Conservation (phyloP, 805 yeast species). For the Zygotorulaspora danielsina region DNA sequence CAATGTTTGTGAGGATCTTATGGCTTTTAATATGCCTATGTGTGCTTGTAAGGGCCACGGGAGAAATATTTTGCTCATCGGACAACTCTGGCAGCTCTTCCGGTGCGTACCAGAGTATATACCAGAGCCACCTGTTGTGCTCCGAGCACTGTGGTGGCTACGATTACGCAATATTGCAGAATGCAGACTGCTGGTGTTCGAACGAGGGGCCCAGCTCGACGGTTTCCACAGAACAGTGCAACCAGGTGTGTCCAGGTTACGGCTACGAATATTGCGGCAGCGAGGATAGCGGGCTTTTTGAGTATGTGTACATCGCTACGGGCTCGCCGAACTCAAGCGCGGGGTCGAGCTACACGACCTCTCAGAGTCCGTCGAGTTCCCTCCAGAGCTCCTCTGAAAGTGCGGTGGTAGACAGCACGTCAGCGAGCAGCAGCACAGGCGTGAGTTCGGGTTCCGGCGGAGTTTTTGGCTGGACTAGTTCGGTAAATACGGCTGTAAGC, state of each 20-base stretch:
- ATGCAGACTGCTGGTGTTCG: conserved; percentile 29
- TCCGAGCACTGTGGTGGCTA: conserved; percentile 21
- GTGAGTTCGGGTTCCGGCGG: background rate
- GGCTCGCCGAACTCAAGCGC: conserved; percentile 11
- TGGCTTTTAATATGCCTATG: background rate
- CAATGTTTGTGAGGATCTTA: conserved; percentile 1
- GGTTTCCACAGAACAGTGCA: conserved; percentile 20
- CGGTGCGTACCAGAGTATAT: conserved; percentile 5
- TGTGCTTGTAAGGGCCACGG: conserved; percentile 2
- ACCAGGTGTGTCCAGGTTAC: conserved; percentile 28
- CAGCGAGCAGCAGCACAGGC: background rate
- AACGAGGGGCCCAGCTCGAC: conserved; percentile 17
- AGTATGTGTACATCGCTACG: conserved; percentile 23
- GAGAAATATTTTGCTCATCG: conserved; percentile 9
- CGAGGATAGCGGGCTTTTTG: conserved; percentile 17
- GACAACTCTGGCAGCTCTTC: conserved; percentile 9
- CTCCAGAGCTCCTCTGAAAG: background rate
- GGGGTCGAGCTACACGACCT: conserved; percentile 1
- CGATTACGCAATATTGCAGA: conserved; percentile 28
- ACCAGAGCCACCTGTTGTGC: conserved; percentile 26
- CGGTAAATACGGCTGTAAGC: background rate
- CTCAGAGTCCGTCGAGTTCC: background rate
- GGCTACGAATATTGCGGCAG: conserved; percentile 28
- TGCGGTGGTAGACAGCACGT: background rate
- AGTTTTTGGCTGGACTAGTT: background rate